Evolutionary conservation across 148 eudicot genomes (phyloP).

Genomic region (Arbutus unedo): DNA sequence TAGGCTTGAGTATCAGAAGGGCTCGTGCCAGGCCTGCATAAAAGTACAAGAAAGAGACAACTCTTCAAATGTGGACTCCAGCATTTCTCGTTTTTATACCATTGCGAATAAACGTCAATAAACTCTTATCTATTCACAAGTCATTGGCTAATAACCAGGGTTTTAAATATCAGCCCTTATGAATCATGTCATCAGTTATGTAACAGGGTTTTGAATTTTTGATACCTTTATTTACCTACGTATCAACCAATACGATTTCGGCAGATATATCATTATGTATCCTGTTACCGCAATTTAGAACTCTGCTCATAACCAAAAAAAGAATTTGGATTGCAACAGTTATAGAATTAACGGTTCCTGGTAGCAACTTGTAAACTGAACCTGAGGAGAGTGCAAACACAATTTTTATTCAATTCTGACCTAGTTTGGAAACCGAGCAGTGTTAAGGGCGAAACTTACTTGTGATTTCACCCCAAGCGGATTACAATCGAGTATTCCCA

Average conservation of each 20-base stretch:
- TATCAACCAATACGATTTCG: too few relatives aligned
- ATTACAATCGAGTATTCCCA: neutral
- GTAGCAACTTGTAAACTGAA: neutral
- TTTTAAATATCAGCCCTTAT: too few relatives aligned
- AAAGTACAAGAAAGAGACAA: conserved; percentile 10
- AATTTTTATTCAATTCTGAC: neutral
- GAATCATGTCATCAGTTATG: too few relatives aligned
- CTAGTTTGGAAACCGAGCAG: neutral
- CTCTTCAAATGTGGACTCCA: neutral
- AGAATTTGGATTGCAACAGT: neutral
- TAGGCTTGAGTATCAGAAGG: conserved; percentile 81
- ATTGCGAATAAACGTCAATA: neutral
- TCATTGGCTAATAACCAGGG: neutral
- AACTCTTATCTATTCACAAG: neutral
- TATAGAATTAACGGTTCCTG: neutral
- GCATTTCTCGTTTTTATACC: neutral
- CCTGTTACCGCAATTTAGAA: too few relatives aligned
- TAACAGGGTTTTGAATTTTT: too few relatives aligned
- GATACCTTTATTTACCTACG: too few relatives aligned
- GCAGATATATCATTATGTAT: too few relatives aligned
- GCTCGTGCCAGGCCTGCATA: conserved; percentile 90
- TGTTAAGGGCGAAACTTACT: neutral
- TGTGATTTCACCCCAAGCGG: neutral
- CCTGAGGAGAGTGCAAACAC: neutral
- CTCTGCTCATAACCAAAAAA: neutral